Percentiles rank a stretch among this genome's conserved stretches.
Evolutionary conservation across 805 yeast species (phyloP).

Genomic region (Scheffersomyces spartinae): DNA sequence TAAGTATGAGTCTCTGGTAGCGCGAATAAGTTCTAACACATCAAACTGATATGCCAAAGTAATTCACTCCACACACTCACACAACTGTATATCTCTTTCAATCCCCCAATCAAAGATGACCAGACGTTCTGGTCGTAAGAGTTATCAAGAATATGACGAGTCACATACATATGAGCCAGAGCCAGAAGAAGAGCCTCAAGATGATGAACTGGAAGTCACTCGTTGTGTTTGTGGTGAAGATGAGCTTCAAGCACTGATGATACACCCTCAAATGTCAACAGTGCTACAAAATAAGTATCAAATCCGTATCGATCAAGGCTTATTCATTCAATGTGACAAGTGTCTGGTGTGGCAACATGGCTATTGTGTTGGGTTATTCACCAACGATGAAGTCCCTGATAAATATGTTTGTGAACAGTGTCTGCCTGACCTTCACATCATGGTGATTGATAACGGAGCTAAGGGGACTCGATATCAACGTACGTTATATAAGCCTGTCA

Average conservation of each 20-base stretch:
- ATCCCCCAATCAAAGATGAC: no score
- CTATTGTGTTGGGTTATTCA: slow-evolving; percentile 77
- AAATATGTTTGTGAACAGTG: slow-evolving; percentile 93
- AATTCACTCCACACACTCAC: no score
- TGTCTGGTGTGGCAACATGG: slow-evolving; percentile 99
- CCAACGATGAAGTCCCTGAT: slow-evolving; percentile 73
- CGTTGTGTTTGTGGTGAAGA: slow-evolving; percentile 32
- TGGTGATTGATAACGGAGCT: slow-evolving; percentile 18
- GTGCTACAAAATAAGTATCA: slow-evolving; percentile 20
- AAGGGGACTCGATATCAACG: slow-evolving; percentile 14
- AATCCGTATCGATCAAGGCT: slow-evolving; percentile 40
- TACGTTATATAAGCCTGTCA: slow-evolving; percentile 29
- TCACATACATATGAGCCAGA: slow-evolving; percentile 14
- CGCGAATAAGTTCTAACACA: no score
- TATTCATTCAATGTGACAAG: slow-evolving; percentile 75
- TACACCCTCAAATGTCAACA: slow-evolving; percentile 13
- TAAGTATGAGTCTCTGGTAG: no score
- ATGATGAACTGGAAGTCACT: slow-evolving; percentile 30
- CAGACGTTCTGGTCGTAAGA: no score
- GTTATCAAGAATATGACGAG: no score
- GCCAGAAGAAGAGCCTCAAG: slow-evolving; percentile 12
- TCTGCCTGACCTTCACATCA: slow-evolving; percentile 69
- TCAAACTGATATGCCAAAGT: no score
- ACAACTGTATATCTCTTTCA: no score
- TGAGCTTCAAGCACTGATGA: slow-evolving; percentile 16